Evolutionary conservation across 352 stramenopile genomes (phyloP).

Genomic region (Phytophthora litchii): DNA sequence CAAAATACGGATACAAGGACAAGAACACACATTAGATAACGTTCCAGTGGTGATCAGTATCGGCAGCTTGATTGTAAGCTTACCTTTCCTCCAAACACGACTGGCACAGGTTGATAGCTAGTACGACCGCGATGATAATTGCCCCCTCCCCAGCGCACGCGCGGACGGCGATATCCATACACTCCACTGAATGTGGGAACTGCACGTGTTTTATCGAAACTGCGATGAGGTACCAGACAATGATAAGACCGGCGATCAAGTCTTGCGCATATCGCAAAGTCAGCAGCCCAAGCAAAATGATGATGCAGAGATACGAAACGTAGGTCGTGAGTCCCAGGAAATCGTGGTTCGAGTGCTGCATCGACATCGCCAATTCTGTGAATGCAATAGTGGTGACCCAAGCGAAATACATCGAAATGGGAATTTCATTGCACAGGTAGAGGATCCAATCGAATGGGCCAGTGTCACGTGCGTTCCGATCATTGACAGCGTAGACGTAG

Average conservation of each 20-base stretch:
- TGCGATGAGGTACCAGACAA: conserved; percentile 75
- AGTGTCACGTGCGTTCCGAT: conserved; percentile 56
- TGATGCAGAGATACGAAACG: conserved; percentile 61
- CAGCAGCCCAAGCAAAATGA: conserved; percentile 68
- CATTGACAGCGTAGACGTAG: conserved; percentile 83
- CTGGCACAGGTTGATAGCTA: conserved; percentile 57
- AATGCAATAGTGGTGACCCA: conserved; percentile 79
- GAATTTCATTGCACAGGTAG: conserved; percentile 78
- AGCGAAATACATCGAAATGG: conserved; percentile 79
- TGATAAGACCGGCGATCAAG: conserved; percentile 57
- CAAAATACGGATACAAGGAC: conserved; percentile 6
- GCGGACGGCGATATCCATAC: conserved; percentile 61
- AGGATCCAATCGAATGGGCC: conserved; percentile 62
- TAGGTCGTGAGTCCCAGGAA: conserved; percentile 68
- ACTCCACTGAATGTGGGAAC: conserved; percentile 47
- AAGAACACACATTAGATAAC: conserved; percentile 19
- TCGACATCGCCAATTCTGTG: conserved; percentile 67
- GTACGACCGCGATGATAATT: conserved; percentile 56
- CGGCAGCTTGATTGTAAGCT: conserved; percentile 6
- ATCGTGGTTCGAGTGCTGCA: conserved; percentile 57
- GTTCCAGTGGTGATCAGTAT: not conserved
- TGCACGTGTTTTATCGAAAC: conserved; percentile 63
- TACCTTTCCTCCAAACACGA: conserved; percentile 72
- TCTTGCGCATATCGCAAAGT: conserved; percentile 69
- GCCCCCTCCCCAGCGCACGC: conserved; percentile 67